Evolutionary conservation across 768 basidiomycete genomes (phyloP).

Genomic region (Asterophora lycoperdoides): DNA sequence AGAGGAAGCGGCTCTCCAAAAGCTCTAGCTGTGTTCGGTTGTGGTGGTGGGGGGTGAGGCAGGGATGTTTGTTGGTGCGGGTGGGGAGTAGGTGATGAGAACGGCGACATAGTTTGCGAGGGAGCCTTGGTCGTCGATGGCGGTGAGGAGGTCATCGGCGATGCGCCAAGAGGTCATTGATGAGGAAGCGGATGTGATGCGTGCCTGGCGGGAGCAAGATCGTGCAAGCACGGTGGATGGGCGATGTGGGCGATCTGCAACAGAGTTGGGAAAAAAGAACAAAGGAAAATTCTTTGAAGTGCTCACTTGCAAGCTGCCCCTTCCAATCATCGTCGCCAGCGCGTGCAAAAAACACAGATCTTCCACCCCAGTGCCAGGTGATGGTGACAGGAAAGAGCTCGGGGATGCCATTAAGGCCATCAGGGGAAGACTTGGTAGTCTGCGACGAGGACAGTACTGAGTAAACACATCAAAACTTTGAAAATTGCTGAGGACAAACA

Average conservation of each 20-base stretch:
- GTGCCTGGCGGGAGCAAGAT: slow-evolving; percentile 76
- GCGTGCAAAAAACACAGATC: slow-evolving; percentile 60
- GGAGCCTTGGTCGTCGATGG: slow-evolving; percentile 91
- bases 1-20: slow-evolving; percentile 36
- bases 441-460: too few species aligned
- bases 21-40: slow-evolving; percentile 32
- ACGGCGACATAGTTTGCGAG: slow-evolving; percentile 93
- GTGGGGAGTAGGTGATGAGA: slow-evolving; percentile 28
- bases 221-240: slow-evolving; percentile 31
- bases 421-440: too few species aligned
- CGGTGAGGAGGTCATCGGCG: slow-evolving; percentile 71
- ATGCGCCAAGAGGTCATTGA: slow-evolving; percentile 86
- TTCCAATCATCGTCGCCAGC: slow-evolving; percentile 78
- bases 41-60: slow-evolving; percentile 28
- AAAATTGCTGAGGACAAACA: too few species aligned
- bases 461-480: too few species aligned
- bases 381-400: slow-evolving; percentile 47
- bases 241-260: slow-evolving; percentile 28
- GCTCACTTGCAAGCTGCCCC: slow-evolving; percentile 57
- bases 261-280: slow-evolving; percentile 12
- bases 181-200: slow-evolving; percentile 91
- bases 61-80: slow-evolving; percentile 20
- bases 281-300: slow-evolving; percentile 5
- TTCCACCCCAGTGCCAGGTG: slow-evolving; percentile 62
- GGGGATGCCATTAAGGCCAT: slow-evolving; percentile 19